These are phyloP conservation scores for Linderina pennispora DNA, from an alignment of 192 early-diverging fungal species.

Conservation along the genomic window DNA sequence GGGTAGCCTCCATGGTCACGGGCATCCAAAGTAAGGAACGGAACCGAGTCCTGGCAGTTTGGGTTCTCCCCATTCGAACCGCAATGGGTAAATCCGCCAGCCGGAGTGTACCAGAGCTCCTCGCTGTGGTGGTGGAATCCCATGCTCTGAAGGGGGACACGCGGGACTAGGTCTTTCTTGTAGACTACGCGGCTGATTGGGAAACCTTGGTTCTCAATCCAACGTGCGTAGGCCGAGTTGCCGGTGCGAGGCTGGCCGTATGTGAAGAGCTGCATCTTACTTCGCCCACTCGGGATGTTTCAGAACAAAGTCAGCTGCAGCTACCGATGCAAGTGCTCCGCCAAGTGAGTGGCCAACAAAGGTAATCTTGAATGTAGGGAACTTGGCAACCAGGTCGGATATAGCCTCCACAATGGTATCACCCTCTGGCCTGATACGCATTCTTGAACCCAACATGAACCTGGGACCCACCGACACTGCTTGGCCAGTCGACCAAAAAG, in stretches of 20 bases:
- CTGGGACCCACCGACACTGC: too few relatives aligned
- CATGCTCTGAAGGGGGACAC: not conserved
- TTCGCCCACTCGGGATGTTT: not conserved
- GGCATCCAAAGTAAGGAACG: not conserved
- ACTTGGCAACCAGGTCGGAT: not conserved
- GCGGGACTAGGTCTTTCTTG: not conserved
- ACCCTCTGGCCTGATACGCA: too few relatives aligned
- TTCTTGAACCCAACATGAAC: not conserved
- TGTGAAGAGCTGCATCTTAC: not conserved
- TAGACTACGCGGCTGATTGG: not conserved
- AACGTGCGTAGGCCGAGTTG: not conserved
- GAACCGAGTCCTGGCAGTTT: not conserved
- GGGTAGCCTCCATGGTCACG: not conserved
- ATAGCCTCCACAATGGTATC: not conserved
- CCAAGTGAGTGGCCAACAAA: constrained; percentile 9
- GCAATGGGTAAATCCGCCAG: not conserved
- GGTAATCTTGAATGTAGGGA: not conserved
- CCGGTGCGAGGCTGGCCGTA: constrained; percentile 1
- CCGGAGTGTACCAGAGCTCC: not conserved
- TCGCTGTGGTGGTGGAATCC: not conserved
- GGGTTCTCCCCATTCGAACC: not conserved
- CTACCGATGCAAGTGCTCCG: constrained; percentile 4
- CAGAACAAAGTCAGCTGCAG: constrained; percentile 2
- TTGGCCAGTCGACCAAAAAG: too few relatives aligned
- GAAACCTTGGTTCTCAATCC: not conserved